A percentile compares a stretch with the other conserved stretches of the same genome.
phyloP scores from a whole-genome alignment of 139 green algal genomes.

The Astrephomene gubernaculifera region DNA sequence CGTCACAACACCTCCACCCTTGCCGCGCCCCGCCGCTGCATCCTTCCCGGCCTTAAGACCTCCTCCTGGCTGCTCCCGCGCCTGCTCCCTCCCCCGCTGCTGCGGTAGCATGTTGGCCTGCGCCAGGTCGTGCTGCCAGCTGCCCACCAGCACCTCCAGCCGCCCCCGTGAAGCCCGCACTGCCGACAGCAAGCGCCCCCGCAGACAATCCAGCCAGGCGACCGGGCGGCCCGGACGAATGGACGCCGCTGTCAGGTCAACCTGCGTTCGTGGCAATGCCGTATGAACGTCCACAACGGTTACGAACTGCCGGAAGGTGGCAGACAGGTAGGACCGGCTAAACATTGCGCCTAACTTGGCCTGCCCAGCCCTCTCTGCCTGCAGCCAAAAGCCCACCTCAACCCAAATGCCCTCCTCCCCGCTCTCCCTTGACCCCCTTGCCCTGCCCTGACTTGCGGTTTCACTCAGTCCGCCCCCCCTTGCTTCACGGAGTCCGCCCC shows the following conservation, averaged over 20 bases:
- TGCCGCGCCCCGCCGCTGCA: neutral
- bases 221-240: constrained; percentile 67
- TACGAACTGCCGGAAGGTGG: too few species aligned
- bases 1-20: neutral
- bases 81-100: neutral
- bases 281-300: too few species aligned
- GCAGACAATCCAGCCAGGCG: constrained; percentile 59
- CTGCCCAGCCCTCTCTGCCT: too few species aligned
- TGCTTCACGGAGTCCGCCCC: too few species aligned
- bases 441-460: too few species aligned
- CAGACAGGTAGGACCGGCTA: too few species aligned
- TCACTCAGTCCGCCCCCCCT: too few species aligned
- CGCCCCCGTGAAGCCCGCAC: constrained; percentile 31
- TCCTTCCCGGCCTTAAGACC: neutral
- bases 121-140: constrained; percentile 86
- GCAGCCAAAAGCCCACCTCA: too few species aligned
- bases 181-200: constrained; percentile 49
- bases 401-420: too few species aligned
- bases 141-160: constrained; percentile 65
- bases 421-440: too few species aligned
- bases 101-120: constrained; percentile 69
- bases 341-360: too few species aligned
- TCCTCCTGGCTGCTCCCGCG: neutral
- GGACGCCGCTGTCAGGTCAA: constrained; percentile 73
- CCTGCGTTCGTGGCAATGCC: too few species aligned